A percentile compares a stretch with the other conserved stretches of the same genome.
Evolutionary conservation across 371 early-diverging fungal species (phyloP).

Genomic region (Blyttiomyces sp.): DNA sequence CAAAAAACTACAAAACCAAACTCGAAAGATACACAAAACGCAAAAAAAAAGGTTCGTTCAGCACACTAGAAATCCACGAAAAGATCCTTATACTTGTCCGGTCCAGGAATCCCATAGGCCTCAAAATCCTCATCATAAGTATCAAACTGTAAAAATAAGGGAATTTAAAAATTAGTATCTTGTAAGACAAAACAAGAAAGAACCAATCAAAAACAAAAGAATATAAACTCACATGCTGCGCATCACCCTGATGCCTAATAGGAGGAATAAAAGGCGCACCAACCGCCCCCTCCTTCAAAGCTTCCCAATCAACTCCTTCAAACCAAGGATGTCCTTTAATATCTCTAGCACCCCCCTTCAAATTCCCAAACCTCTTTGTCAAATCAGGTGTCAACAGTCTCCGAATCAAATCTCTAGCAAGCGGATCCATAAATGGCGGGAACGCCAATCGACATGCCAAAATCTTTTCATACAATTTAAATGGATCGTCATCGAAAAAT

Average conservation of each 20-base stretch:
- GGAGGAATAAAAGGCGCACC: conserved; percentile 90
- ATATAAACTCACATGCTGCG: conserved; percentile 58
- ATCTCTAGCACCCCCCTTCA: conserved; percentile 82
- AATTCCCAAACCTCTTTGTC: conserved; percentile 87
- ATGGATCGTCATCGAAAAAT: conserved; percentile 91
- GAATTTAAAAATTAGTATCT: neutral
- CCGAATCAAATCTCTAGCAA: conserved; percentile 86
- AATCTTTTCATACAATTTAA: conserved; percentile 89
- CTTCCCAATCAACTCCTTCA: conserved; percentile 86
- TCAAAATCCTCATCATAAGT: conserved; percentile 77
- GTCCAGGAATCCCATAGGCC: conserved; percentile 35
- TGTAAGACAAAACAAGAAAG: neutral
- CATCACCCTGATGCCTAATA: conserved; percentile 82
- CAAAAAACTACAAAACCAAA: neutral
- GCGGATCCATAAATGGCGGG: conserved; percentile 86
- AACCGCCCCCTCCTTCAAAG: conserved; percentile 68
- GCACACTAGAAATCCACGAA: conserved; percentile 22
- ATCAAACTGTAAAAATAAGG: conserved; percentile 58
- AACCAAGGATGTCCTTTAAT: conserved; percentile 96
- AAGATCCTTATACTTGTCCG: conserved; percentile 30
- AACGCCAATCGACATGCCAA: conserved; percentile 81
- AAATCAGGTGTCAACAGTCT: conserved; percentile 83
- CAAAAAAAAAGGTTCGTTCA: too few species aligned
- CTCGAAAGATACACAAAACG: neutral
- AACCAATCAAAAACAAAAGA: too few species aligned